Evolutionary conservation across 768 basidiomycete species (phyloP), one percentile per base, ranked within the genome.

Genomic region (Macrolepiota albuminosa): DNA sequence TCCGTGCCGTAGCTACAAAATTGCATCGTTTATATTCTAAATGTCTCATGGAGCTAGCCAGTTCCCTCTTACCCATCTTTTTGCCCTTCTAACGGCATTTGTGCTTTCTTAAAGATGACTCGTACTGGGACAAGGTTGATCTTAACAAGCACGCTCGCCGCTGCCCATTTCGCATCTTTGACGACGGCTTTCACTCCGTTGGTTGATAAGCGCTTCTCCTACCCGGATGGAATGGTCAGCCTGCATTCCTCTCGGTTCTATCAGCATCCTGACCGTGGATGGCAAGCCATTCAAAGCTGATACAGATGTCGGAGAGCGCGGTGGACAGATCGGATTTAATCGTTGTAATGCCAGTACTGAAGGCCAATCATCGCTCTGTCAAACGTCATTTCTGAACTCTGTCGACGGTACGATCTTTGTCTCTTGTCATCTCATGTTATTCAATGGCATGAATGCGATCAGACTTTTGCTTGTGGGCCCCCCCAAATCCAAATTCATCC

Each of bases 321-420:
- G 87, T 5, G 68, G 73, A 13, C 86, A 87, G 63, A 61, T 59
- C n/a, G 86, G 86, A 13, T 84, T 84, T 75, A 85, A 84, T 69
- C 64, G 72, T 6, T 86, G 84, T 72, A 84, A 85, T 70, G 75
- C 80, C 1, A 82, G 81, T 33, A 86, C 86, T 6, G 74, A 83
- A 68, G 78, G 75, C 60, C 82, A 78, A 58, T 33, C 74, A 4
- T 87, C 86, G 0, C 63, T 78, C 24, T 87, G 85, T 68, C 85
- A 87, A 69, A 87, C 86, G 1, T 66, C 75, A 4, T 74, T 81
- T 54, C 68, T 81, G 36, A 84, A 84, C 72, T 70, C 71, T 61
- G 70, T 84, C 18, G 81, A 82, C 56, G 84, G 82, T 83, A 51
- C 29, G 43, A 21, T 68, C 61, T 6, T 45, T n/a, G 11, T 39